phyloP scores from a whole-genome alignment of 805 yeast species.

The Suhomyces kilbournensis region DNA sequence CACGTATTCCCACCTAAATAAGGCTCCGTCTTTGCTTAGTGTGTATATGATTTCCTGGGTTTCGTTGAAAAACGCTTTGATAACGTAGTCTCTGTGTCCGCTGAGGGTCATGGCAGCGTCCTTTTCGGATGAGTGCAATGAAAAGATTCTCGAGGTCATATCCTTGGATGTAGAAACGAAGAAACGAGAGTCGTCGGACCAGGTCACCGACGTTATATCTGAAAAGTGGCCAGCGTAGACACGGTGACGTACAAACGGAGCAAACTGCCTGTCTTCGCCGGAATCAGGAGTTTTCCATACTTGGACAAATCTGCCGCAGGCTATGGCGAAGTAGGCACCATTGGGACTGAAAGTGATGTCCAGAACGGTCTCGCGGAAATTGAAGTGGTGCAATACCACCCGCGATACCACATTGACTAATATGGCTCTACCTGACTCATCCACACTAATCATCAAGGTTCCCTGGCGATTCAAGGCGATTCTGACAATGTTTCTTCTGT shows the following conservation, averaged over 20 bases:
- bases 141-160: conserved; percentile 81
- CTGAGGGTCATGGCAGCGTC: conserved; percentile 80
- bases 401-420: conserved; percentile 80
- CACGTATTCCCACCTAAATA: conserved; percentile 87
- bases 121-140: conserved; percentile 64
- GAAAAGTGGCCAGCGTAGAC: conserved; percentile 91
- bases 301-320: conserved; percentile 77
- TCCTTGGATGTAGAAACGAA: conserved; percentile 85
- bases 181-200: conserved; percentile 91
- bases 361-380: conserved; percentile 74
- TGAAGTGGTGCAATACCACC: conserved; percentile 89
- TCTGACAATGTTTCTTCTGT: conserved; percentile 74
- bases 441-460: conserved; percentile 77
- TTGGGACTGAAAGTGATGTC: conserved; percentile 85
- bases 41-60: conserved; percentile 90
- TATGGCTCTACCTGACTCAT: conserved; percentile 90
- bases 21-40: conserved; percentile 90
- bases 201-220: conserved; percentile 71
- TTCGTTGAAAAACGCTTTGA: conserved; percentile 82
- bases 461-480: conserved; percentile 83
- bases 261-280: conserved; percentile 85
- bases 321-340: conserved; percentile 83
- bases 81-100: conserved; percentile 88
- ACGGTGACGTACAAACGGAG: conserved; percentile 90
- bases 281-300: conserved; percentile 89